Base-by-base conservation (phyloP, 495 filamentous ascomycete species). In the Aspergillus bridgeri region DNA sequence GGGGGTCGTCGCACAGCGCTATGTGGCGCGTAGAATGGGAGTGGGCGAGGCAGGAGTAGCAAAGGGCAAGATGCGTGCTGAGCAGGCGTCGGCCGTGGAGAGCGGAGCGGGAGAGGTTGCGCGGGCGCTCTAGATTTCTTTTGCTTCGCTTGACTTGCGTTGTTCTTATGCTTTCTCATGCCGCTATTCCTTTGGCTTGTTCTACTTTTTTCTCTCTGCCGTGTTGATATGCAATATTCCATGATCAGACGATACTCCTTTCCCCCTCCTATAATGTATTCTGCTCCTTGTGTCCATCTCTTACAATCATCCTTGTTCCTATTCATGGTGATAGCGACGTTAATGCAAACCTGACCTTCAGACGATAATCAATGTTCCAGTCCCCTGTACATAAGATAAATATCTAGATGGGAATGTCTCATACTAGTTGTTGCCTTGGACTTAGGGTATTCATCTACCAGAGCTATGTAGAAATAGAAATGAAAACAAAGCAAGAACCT, bases 21-120 rank as follows among this genome's bases (percentile, higher is more conserved):
- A 98, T 70, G 95, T 98, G 5, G 94, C 94, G 6, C 82, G 90
- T 52, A 76, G 94, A 49, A 98, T 98, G 94, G 91, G 94, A 18
- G 92, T 98, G 5, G 94, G 94, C 48, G 90, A 95, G 71, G 83
- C 87, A 6, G 86, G 86, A 44, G 61, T 75, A 51, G 74, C 66
- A 6, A 83, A 93, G 55, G 89, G 89, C 18, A 86, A 86, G 75
- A 89, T 91, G 60, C 93, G 91, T 72, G 84, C 84, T 63, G 87
- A 86, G 77, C 81, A 88, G 65, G 85, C 89, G 65, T 80, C 81
- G 21, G 73, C 84, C 5, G 63, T 93, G 25, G 83, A 88, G 57
- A 85, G 84, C 57, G 89, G 89, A 17, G 91, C 82, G 24, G 90
- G 90, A 22, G 91, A 96, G 75, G 90, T 86, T 42, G 92, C 91